Conservation (phyloP, 2,329 filamentous ascomycete species). For the Tolypocladium guangdongense region DNA sequence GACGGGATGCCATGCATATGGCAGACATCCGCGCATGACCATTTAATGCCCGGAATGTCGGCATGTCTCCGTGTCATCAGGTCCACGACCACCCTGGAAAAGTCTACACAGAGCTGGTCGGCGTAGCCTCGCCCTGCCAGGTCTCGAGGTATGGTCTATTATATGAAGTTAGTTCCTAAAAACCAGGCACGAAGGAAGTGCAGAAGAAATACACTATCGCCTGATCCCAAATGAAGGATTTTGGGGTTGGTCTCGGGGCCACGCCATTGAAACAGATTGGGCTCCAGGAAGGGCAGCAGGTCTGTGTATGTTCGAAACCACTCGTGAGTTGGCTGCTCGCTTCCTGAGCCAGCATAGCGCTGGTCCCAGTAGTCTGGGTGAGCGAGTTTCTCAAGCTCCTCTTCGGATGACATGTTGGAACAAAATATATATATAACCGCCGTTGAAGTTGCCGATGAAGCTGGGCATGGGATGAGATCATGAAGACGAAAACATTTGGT, state of each 20-base stretch:
- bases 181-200: background rate
- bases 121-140: conserved; percentile 35
- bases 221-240: conserved; percentile 46
- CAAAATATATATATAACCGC: too few species aligned
- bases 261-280: conserved; percentile 25
- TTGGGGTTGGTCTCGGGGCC: conserved; percentile 20
- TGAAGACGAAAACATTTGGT: too few species aligned
- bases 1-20: conserved; percentile 30
- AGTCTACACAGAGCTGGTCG: conserved; percentile 44
- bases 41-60: conserved; percentile 30
- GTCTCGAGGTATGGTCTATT: conserved; percentile 39
- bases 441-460: too few species aligned
- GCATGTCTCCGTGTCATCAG: conserved; percentile 36
- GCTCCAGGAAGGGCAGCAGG: conserved; percentile 34
- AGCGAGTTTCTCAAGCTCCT: background rate
- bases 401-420: background rate
- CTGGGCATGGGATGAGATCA: too few species aligned
- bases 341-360: conserved; percentile 29
- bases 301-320: conserved; percentile 41
- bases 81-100: conserved; percentile 40
- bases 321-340: conserved; percentile 33
- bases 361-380: conserved; percentile 38
- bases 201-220: conserved; percentile 39
- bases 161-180: background rate
- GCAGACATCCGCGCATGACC: conserved; percentile 40